These are phyloP conservation scores for Pyrenochaeta sp. DNA, from an alignment of 2,329 filamentous ascomycete genomes.

Conservation along the genomic window DNA sequence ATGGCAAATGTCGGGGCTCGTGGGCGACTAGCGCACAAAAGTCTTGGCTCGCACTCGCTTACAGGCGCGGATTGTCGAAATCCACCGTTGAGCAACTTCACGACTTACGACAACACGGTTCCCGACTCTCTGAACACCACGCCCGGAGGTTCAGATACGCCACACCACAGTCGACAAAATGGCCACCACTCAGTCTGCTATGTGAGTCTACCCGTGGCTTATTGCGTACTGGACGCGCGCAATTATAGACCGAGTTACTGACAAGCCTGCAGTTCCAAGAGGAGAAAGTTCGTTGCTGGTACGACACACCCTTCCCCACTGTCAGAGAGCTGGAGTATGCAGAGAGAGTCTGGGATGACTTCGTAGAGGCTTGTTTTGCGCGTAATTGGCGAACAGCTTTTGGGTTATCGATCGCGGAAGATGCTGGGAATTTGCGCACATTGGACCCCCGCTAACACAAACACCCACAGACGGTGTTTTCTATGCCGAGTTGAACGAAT, in stretches of 20 bases:
- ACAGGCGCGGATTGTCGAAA: constrained; percentile 18
- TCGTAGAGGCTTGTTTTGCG: neutral
- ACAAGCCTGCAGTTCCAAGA: constrained; percentile 75
- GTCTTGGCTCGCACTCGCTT: constrained; percentile 25
- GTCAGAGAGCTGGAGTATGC: constrained; percentile 12
- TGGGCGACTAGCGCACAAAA: neutral
- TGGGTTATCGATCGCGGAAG: constrained; percentile 11
- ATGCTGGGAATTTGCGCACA: constrained; percentile 23
- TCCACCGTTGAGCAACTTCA: constrained; percentile 21
- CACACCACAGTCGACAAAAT: constrained; percentile 49
- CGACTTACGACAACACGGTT: constrained; percentile 42
- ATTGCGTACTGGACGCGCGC: constrained; percentile 7
- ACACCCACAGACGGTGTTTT: constrained; percentile 84
- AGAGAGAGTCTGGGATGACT: neutral
- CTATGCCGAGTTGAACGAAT: constrained; percentile 99
- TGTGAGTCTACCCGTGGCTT: constrained; percentile 41
- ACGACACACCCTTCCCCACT: constrained; percentile 40
- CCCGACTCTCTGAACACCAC: constrained; percentile 42
- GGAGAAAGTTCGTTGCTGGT: constrained; percentile 73
- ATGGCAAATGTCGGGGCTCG: neutral
- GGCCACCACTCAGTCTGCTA: constrained; percentile 53
- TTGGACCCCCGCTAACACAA: constrained; percentile 33
- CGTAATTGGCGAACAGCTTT: constrained; percentile 9
- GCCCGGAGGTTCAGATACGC: constrained; percentile 45
- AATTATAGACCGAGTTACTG: constrained; percentile 26